A percentile compares a stretch with the other conserved stretches of the same genome.
Evolutionary conservation across 129 eudicot genomes (phyloP).

Genomic region (Flaveria sonorensis): DNA sequence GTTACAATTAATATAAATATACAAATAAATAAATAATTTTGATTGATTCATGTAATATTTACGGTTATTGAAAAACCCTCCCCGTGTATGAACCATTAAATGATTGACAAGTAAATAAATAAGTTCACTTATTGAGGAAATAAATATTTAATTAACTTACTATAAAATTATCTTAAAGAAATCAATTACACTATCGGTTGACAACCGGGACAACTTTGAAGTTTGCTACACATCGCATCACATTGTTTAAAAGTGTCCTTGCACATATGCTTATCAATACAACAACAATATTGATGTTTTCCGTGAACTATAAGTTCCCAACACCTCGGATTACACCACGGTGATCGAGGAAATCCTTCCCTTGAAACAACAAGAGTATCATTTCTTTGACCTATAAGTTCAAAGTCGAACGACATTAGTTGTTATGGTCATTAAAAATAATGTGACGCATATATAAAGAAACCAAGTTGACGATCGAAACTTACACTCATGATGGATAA

Average conservation of each 20-base stretch:
- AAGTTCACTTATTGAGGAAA: no score
- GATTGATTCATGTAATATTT: no score
- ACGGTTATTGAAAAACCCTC: no score
- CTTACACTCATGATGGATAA: not conserved
- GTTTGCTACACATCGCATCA: not conserved
- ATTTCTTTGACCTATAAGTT: not conserved
- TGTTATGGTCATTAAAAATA: not conserved
- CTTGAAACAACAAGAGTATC: not conserved
- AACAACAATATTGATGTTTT: constrained; percentile 2
- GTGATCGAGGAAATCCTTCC: not conserved
- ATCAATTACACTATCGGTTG: not conserved
- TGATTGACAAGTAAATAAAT: no score
- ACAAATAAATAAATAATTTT: no score
- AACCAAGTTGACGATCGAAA: not conserved
- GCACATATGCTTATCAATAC: not conserved
- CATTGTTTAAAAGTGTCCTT: not conserved
- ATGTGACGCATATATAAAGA: not conserved
- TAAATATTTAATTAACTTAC: no score
- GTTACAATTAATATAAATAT: no score
- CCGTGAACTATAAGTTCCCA: not conserved
- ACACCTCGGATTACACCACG: not conserved
- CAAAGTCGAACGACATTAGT: no score
- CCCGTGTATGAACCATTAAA: no score
- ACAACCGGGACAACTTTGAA: not conserved
- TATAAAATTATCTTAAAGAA: no score